Percentiles rank a stretch among this genome's conserved stretches.
Conservation (phyloP, 192 early-diverging fungal species). For the Backusella australiensis region DNA sequence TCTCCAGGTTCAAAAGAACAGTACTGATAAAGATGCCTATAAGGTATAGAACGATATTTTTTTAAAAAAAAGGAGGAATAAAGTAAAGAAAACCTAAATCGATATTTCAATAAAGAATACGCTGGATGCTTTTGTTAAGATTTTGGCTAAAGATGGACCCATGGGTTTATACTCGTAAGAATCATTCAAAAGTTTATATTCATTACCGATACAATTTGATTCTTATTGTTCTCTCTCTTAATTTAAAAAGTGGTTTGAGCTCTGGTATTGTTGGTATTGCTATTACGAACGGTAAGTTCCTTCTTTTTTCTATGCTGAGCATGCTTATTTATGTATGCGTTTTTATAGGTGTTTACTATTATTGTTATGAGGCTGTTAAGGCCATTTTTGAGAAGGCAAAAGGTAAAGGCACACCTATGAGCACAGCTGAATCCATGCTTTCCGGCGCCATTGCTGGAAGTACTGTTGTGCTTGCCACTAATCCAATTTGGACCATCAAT, state of each 20-base stretch:
- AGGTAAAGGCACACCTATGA: conserved; percentile 60
- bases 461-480: conserved; percentile 83
- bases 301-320: background rate
- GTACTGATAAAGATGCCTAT: conserved; percentile 56
- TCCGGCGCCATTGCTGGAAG: conserved; percentile 90
- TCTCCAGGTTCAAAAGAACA: conserved; percentile 75
- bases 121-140: conserved; percentile 81
- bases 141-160: conserved; percentile 86
- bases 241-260: conserved; percentile 75
- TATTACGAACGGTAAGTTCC: conserved; percentile 88
- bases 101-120: conserved; percentile 40
- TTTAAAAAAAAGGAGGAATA: background rate
- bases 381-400: conserved; percentile 71
- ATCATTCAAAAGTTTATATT: background rate
- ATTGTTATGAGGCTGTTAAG: conserved; percentile 91
- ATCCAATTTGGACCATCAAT: conserved; percentile 99
- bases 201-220: background rate
- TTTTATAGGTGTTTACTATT: conserved; percentile 58
- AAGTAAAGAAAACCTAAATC: background rate
- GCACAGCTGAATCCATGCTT: conserved; percentile 87
- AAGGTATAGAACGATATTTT: conserved; percentile 35
- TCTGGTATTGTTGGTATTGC: conserved; percentile 97
- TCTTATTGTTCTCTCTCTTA: background rate
- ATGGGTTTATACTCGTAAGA: conserved; percentile 87
- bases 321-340: background rate